Evolutionary conservation across 768 basidiomycete genomes (phyloP), one percentile per base, ranked within the genome.

Genomic region (Cantharellus cinnabarinus): DNA sequence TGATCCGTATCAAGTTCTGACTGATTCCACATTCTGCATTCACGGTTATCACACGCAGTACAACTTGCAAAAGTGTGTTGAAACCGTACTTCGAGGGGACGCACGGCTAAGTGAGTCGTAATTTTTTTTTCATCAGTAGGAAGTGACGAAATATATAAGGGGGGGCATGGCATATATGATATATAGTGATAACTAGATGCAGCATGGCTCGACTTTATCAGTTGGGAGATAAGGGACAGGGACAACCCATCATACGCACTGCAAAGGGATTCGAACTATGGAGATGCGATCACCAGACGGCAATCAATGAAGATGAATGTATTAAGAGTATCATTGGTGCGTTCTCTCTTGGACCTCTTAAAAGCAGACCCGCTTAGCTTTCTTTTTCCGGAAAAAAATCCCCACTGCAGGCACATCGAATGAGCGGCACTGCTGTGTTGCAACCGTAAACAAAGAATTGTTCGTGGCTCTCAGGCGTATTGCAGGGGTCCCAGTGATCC

Each of bases 161-260:
- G 52, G 38, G 14, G 4, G 51, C 58, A 67, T 48, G 38, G 41
- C 39, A 37, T 7, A 52, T 40, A 20, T 20, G n/a, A 5, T 34
- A 7, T 52, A 2, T 60, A 97, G 95, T 99, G 94, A 97, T 99
- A 69, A 97, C 95, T 0, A 94, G 98, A 68, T 99, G 95, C 69
- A 94, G 84, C 67, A 90, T 99, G 48, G 82, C 91, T 64, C 88
- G 89, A 67, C 76, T 99, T 2, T 98, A 99, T 71, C 76, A 89
- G 2, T 78, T 83, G 59, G 91, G 89, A 7, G 20, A 29, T 29
- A 29, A 29, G 20, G 79, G 77, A 60, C 66, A 75, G 1, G 77
- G 78, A 39, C 91, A 97, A 67, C 71, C 77, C 0, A 79, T 82
- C 0, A 82, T 89, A 0, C 88, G 95, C 67, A 75, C 95, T 50